Percentiles rank a stretch among this genome's conserved stretches.
Conservation (phyloP, 345 rosid species). For the Kandelia obovata region DNA sequence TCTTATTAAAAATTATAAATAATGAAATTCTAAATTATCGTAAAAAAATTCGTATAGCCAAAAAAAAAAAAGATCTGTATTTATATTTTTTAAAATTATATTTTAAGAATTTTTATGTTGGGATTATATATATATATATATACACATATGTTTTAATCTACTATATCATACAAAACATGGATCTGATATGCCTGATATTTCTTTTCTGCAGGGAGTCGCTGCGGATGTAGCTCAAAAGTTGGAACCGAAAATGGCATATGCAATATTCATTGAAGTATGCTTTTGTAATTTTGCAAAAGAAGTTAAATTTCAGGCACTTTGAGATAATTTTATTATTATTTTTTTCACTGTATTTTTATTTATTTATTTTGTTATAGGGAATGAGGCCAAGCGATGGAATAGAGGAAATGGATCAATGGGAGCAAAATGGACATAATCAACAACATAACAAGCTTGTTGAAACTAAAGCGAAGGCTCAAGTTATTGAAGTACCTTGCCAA, state of each 20-base stretch:
- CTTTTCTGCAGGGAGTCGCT: slow-evolving; percentile 35
- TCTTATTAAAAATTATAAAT: no score
- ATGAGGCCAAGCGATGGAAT: neutral
- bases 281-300: no score
- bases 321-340: no score
- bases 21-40: no score
- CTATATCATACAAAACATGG: no score
- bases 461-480: neutral
- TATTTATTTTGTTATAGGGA: slow-evolving; percentile 14
- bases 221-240: slow-evolving; percentile 36
- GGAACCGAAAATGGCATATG: slow-evolving; percentile 33
- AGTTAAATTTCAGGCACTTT: no score
- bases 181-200: neutral
- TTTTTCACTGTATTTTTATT: neutral
- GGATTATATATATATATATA: no score
- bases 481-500: slow-evolving; percentile 36
- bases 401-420: neutral
- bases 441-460: neutral
- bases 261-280: slow-evolving; percentile 17
- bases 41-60: no score
- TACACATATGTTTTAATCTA: no score
- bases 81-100: no score
- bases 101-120: no score
- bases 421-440: neutral
- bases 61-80: no score